These are phyloP conservation scores for Chiua sp. DNA, from an alignment of 1,284 basidiomycete species.

Conservation along the genomic window DNA sequence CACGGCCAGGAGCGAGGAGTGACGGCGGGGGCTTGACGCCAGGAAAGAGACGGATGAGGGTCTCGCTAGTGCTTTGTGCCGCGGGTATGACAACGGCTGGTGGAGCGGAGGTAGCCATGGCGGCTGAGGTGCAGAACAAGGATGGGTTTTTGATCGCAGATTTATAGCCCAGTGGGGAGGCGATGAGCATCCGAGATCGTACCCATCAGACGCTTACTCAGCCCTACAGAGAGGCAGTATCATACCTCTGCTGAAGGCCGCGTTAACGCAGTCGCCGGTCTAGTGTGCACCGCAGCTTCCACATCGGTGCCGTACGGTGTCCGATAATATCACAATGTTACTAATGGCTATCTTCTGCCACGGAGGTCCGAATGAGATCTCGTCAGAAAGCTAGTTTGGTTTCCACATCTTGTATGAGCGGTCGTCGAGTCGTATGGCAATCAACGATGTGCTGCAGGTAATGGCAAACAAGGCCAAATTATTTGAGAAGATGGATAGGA, in stretches of 20 bases:
- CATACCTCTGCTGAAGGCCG: neutral
- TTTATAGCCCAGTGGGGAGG: conserved; percentile 15
- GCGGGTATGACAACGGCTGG: conserved; percentile 26
- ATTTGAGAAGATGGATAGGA: no score
- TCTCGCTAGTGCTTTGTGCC: conserved; percentile 18
- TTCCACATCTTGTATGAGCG: no score
- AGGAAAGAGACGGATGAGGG: conserved; percentile 44
- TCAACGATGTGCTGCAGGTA: no score
- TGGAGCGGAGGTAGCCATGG: conserved; percentile 33
- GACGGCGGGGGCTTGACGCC: conserved; percentile 42
- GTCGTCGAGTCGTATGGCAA: no score
- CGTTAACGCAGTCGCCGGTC: conserved; percentile 2
- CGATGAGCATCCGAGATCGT: conserved; percentile 3
- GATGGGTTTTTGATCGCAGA: neutral
- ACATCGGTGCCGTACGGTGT: conserved; percentile 1
- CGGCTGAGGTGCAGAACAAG: neutral
- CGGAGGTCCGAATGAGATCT: conserved; percentile 6
- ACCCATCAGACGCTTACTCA: neutral
- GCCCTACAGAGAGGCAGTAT: conserved; percentile 4
- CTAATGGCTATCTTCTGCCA: neutral
- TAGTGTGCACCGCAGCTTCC: neutral
- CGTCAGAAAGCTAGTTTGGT: neutral
- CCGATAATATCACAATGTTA: neutral
- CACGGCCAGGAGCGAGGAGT: conserved; percentile 40
- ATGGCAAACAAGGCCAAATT: no score